These are phyloP conservation scores for Mycotypha africana DNA, from an alignment of 371 early-diverging fungal genomes.

Conservation along the genomic window DNA sequence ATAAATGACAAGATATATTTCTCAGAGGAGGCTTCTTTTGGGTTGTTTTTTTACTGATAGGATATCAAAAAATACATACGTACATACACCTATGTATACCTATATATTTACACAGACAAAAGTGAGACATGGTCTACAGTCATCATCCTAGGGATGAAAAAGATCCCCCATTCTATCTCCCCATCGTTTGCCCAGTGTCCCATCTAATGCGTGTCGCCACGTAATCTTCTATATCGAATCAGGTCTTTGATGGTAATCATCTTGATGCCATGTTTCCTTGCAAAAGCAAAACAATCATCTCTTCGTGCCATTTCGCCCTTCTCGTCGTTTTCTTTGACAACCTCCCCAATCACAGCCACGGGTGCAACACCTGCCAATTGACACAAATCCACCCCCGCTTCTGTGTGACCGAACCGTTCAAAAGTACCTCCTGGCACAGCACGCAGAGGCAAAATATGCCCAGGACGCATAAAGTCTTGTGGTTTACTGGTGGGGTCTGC, in stretches of 20 bases:
- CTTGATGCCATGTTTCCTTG: conserved; percentile 74
- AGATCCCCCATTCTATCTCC: no score
- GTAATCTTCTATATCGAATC: conserved; percentile 52
- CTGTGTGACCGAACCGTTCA: conserved; percentile 89
- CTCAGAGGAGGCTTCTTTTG: no score
- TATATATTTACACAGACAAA: no score
- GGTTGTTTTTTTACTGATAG: no score
- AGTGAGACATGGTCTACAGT: no score
- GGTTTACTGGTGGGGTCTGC: conserved; percentile 67
- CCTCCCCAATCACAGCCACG: conserved; percentile 89
- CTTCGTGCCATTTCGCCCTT: conserved; percentile 87
- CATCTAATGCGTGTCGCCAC: no score
- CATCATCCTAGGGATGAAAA: no score
- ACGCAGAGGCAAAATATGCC: conserved; percentile 92
- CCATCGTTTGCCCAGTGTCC: no score
- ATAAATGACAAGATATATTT: no score
- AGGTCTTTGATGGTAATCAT: conserved; percentile 88
- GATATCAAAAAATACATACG: no score
- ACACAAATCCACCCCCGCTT: conserved; percentile 89
- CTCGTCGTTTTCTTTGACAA: conserved; percentile 79
- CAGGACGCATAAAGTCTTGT: conserved; percentile 82
- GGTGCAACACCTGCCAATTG: conserved; percentile 74
- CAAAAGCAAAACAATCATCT: conserved; percentile 85
- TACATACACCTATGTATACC: no score
- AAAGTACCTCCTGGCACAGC: conserved; percentile 76